A percentile compares a stretch with the other conserved stretches of the same genome.
phyloP scores from a whole-genome alignment of 257 asterid genomes.

The Solanum chiquidenum region DNA sequence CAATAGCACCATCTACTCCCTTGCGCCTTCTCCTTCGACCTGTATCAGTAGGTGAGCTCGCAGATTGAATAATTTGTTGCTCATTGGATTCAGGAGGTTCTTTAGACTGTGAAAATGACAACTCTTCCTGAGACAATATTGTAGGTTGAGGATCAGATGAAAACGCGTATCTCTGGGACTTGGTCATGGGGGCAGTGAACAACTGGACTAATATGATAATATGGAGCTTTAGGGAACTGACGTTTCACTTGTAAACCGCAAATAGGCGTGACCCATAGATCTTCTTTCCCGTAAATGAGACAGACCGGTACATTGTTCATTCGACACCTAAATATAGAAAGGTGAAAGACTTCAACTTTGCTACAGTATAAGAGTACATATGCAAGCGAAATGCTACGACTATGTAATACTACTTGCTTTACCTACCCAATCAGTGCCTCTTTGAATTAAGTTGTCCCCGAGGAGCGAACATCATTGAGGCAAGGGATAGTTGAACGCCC shows the following conservation, averaged over 20 bases:
- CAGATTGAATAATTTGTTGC: no score
- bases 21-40: no score
- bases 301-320: conserved; percentile 49
- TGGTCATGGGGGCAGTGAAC: conserved; percentile 99
- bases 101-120: no score
- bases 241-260: conserved; percentile 61
- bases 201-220: conserved; percentile 84
- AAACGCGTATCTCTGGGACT: conserved; percentile 35
- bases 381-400: not conserved
- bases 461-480: conserved; percentile 82
- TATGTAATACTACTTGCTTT: not conserved
- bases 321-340: conserved; percentile 43
- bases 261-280: conserved; percentile 86
- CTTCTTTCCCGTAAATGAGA: conserved; percentile 83
- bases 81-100: no score
- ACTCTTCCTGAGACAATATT: no score
- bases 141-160: no score
- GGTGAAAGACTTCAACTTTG: not conserved
- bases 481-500: not conserved
- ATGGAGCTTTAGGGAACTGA: conserved; percentile 69
- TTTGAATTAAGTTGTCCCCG: conserved; percentile 44
- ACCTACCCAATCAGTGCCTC: conserved; percentile 60
- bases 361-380: not conserved
- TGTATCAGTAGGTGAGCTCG: no score
- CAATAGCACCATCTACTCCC: no score